Evolutionary conservation across 2,329 filamentous ascomycete species (phyloP).

Genomic region (Cercospora sp.): DNA sequence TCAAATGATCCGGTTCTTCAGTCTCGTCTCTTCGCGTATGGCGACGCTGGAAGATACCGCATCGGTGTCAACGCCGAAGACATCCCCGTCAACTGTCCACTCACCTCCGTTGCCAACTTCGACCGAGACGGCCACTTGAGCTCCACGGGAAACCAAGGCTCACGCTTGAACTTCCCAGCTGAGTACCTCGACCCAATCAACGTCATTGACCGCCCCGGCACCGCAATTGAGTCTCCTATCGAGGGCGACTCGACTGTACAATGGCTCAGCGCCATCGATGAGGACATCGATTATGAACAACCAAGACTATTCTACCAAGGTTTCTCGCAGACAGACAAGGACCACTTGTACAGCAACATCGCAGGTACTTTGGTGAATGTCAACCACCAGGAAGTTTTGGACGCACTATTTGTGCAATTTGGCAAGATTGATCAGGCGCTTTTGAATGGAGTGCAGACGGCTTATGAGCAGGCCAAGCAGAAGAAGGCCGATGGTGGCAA

Average conservation of each 20-base stretch:
- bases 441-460: slow-evolving; percentile 21
- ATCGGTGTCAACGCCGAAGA: slow-evolving; percentile 56
- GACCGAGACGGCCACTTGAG: slow-evolving; percentile 36
- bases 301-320: slow-evolving; percentile 33
- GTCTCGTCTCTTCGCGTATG: slow-evolving; percentile 53
- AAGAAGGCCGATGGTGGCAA: background rate
- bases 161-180: slow-evolving; percentile 31
- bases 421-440: slow-evolving; percentile 22
- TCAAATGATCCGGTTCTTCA: slow-evolving; percentile 52
- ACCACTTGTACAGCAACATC: slow-evolving; percentile 34
- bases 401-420: slow-evolving; percentile 30
- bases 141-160: slow-evolving; percentile 30
- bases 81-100: slow-evolving; percentile 51
- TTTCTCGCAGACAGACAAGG: slow-evolving; percentile 30
- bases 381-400: slow-evolving; percentile 29
- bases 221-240: slow-evolving; percentile 28
- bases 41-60: slow-evolving; percentile 51
- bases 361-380: slow-evolving; percentile 35
- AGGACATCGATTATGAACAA: slow-evolving; percentile 35
- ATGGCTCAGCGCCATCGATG: slow-evolving; percentile 30
- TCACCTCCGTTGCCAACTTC: slow-evolving; percentile 36
- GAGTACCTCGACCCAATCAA: slow-evolving; percentile 33
- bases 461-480: slow-evolving; percentile 17
- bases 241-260: slow-evolving; percentile 25
- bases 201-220: slow-evolving; percentile 28